These are phyloP conservation scores for Talaromyces sp. DNA, from an alignment of 2,329 filamentous ascomycete genomes.

Conservation along the genomic window DNA sequence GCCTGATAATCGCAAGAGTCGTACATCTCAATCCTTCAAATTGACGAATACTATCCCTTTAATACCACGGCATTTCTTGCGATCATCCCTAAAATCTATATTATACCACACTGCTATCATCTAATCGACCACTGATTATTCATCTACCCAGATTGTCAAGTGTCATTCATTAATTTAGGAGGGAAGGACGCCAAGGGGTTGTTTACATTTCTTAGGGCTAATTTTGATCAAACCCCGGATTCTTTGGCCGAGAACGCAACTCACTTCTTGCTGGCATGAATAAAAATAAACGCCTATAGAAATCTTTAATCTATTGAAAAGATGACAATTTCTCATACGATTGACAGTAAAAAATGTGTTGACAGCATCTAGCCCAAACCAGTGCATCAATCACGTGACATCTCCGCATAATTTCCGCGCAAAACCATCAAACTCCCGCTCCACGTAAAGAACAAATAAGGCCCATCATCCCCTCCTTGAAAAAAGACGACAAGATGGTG, in stretches of 20 bases:
- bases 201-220: background rate
- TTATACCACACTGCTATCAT: no score
- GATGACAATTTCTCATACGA: background rate
- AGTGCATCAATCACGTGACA: background rate
- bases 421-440: background rate
- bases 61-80: no score
- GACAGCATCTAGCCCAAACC: background rate
- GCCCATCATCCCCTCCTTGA: background rate
- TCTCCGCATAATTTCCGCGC: background rate
- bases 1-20: no score
- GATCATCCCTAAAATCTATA: no score
- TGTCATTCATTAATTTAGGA: background rate
- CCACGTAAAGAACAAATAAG: background rate
- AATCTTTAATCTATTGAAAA: background rate
- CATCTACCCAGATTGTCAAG: background rate
- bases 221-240: background rate
- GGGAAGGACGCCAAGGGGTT: background rate
- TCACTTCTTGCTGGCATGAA: background rate
- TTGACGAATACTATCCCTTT: no score
- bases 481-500: slow-evolving; percentile 24
- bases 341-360: background rate
- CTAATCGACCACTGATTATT: no score
- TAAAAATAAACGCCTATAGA: no score
- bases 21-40: no score
- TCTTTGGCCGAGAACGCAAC: background rate